These are phyloP conservation scores for Neurospora discreta DNA, from an alignment of 495 filamentous ascomycete genomes.

Conservation along the genomic window DNA sequence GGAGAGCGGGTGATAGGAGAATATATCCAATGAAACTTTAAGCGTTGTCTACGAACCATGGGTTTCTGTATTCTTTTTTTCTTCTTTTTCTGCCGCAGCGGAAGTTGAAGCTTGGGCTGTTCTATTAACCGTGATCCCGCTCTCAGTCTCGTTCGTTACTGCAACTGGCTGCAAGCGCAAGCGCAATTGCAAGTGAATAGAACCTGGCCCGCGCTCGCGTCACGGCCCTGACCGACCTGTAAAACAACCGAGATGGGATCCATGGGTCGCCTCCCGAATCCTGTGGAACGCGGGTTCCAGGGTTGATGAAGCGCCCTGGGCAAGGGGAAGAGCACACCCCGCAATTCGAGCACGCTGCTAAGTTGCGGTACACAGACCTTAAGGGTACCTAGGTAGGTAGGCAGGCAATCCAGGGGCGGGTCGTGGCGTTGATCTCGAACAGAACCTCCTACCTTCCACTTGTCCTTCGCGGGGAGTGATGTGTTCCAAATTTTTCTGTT, in stretches of 20 bases:
- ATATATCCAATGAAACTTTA: background rate
- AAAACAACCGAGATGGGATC: background rate
- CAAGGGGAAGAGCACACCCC: background rate
- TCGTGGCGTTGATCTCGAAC: background rate
- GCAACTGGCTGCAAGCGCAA: background rate
- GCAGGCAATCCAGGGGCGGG: background rate
- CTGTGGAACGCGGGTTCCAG: background rate
- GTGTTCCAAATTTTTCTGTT: background rate
- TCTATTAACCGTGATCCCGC: background rate
- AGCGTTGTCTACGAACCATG: background rate
- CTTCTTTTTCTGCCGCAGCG: background rate
- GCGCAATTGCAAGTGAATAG: background rate
- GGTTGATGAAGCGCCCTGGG: background rate
- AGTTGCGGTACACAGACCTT: too few species aligned
- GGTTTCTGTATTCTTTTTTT: background rate
- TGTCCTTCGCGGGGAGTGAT: background rate
- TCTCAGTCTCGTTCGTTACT: background rate
- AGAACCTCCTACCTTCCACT: background rate
- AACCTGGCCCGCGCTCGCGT: background rate
- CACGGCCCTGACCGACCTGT: background rate
- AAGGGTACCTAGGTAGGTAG: too few species aligned
- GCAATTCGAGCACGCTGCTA: background rate
- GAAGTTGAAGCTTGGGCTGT: background rate
- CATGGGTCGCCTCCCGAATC: background rate
- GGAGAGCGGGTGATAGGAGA: background rate